A percentile compares a stretch with the other conserved stretches of the same genome.
Conservation (phyloP, 2,329 filamentous ascomycete species). For the Colletotrichum sp. region DNA sequence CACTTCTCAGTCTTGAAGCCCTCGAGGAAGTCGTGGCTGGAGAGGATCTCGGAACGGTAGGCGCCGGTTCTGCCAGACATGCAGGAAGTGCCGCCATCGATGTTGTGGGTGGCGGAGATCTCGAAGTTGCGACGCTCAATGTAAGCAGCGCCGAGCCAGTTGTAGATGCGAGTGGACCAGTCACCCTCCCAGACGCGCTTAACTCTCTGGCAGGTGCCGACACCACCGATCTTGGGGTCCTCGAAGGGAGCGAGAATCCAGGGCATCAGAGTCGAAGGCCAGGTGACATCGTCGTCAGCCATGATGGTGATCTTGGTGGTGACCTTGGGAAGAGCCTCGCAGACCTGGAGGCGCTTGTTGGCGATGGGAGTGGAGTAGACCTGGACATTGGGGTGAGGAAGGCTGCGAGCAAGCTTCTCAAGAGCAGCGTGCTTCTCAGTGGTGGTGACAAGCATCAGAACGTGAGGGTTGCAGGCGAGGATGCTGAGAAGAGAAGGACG, state of each 20-base stretch:
- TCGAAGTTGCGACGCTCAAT: conserved; percentile 96
- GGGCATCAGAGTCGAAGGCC: conserved; percentile 83
- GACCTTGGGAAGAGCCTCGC: conserved; percentile 86
- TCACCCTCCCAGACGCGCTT: conserved; percentile 69
- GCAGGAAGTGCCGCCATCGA: conserved; percentile 95
- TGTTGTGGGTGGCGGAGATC: conserved; percentile 92
- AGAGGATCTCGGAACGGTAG: conserved; percentile 87
- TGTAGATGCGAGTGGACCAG: conserved; percentile 72
- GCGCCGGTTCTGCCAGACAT: conserved; percentile 94
- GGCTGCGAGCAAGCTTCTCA: conserved; percentile 67
- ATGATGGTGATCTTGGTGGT: conserved; percentile 86
- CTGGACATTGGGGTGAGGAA: conserved; percentile 66
- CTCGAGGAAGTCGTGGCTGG: conserved; percentile 83
- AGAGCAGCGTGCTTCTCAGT: conserved; percentile 76
- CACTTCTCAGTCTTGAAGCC: conserved; percentile 92
- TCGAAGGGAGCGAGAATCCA: conserved; percentile 96
- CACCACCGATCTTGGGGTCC: conserved; percentile 81
- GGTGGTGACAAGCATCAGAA: conserved; percentile 87
- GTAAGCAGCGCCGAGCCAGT: conserved; percentile 90
- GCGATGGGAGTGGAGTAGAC: conserved; percentile 82
- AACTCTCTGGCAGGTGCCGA: conserved; percentile 89
- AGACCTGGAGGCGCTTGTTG: conserved; percentile 95
- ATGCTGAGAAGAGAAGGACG: conserved; percentile 82
- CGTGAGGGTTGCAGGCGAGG: conserved; percentile 69
- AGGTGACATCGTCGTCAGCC: conserved; percentile 95